Evolutionary conservation across 2,329 filamentous ascomycete species (phyloP).

Genomic region (Cytospora piceicola): DNA sequence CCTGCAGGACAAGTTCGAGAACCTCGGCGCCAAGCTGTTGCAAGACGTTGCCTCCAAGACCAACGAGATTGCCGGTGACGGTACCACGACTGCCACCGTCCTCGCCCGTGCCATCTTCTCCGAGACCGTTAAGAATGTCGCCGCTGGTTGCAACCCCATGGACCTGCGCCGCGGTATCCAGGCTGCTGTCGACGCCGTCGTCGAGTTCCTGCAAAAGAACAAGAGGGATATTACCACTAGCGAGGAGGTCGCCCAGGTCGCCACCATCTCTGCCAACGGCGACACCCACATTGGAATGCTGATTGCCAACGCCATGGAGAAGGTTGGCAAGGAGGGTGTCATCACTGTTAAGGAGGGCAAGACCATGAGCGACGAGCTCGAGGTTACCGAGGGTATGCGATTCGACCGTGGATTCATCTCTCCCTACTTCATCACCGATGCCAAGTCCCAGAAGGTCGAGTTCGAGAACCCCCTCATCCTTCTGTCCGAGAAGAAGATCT

Average conservation of each 20-base stretch:
- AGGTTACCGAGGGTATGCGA: constrained; percentile 99
- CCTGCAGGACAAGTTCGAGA: constrained; percentile 99
- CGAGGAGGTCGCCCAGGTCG: constrained; percentile 95
- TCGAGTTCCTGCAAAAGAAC: constrained; percentile 92
- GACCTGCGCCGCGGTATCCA: constrained; percentile 96
- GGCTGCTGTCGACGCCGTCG: constrained; percentile 91
- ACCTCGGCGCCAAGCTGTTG: constrained; percentile 93
- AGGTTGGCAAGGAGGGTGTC: constrained; percentile 99
- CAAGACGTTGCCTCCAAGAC: constrained; percentile 99
- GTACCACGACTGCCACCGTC: constrained; percentile 96
- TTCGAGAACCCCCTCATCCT: constrained; percentile 99
- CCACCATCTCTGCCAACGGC: constrained; percentile 97
- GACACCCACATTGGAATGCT: constrained; percentile 93
- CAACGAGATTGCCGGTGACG: constrained; percentile 98
- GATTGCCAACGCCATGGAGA: constrained; percentile 99
- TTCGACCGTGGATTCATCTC: constrained; percentile 99
- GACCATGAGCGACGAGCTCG: constrained; percentile 95
- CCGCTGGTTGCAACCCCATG: constrained; percentile 99
- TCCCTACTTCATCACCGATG: constrained; percentile 99
- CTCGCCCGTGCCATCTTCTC: constrained; percentile 98
- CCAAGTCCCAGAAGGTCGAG: constrained; percentile 98
- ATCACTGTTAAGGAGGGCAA: constrained; percentile 99
- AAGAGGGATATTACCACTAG: constrained; percentile 98
- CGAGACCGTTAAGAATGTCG: constrained; percentile 99
- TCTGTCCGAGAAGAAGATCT: constrained; percentile 99